These are phyloP conservation scores for Penicillium nordicum DNA, from an alignment of 2,329 filamentous ascomycete species.

Conservation along the genomic window DNA sequence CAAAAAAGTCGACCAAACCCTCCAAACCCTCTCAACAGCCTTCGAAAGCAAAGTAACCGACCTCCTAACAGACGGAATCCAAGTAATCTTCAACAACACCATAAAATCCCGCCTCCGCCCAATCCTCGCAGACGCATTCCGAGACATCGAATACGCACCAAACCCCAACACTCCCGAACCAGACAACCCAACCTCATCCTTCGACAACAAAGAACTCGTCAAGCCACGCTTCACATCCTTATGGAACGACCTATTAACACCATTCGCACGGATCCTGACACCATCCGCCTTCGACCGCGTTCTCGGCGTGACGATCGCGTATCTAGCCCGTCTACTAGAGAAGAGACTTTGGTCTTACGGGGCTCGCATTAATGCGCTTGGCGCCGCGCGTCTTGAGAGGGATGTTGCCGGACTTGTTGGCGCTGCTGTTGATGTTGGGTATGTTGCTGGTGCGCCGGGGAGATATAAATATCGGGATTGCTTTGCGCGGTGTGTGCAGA, in stretches of 20 bases:
- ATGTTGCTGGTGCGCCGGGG: slow-evolving; percentile 30
- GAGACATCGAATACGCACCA: slow-evolving; percentile 81
- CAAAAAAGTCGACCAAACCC: slow-evolving; percentile 62
- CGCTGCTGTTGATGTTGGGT: slow-evolving; percentile 41
- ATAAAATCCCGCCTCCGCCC: slow-evolving; percentile 80
- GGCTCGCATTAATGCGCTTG: slow-evolving; percentile 74
- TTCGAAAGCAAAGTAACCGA: slow-evolving; percentile 78
- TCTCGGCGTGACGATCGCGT: slow-evolving; percentile 67
- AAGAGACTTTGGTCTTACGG: slow-evolving; percentile 81
- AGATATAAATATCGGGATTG: slow-evolving; percentile 74
- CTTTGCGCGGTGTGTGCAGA: slow-evolving; percentile 73
- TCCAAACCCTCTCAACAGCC: slow-evolving; percentile 65
- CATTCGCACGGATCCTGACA: slow-evolving; percentile 81
- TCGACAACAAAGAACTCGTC: slow-evolving; percentile 61
- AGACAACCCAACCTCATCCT: slow-evolving; percentile 38
- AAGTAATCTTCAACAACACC: slow-evolving; percentile 82
- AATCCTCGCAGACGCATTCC: slow-evolving; percentile 82
- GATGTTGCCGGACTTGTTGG: slow-evolving; percentile 73
- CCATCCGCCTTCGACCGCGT: slow-evolving; percentile 71
- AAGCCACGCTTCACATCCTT: slow-evolving; percentile 74
- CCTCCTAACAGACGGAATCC: slow-evolving; percentile 76
- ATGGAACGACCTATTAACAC: slow-evolving; percentile 82
- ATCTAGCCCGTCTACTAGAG: slow-evolving; percentile 76
- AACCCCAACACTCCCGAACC: slow-evolving; percentile 49
- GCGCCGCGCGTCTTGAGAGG: slow-evolving; percentile 77